Base-by-base conservation (phyloP, 2,329 filamentous ascomycete genomes). In the Corinectria fuckeliana region DNA sequence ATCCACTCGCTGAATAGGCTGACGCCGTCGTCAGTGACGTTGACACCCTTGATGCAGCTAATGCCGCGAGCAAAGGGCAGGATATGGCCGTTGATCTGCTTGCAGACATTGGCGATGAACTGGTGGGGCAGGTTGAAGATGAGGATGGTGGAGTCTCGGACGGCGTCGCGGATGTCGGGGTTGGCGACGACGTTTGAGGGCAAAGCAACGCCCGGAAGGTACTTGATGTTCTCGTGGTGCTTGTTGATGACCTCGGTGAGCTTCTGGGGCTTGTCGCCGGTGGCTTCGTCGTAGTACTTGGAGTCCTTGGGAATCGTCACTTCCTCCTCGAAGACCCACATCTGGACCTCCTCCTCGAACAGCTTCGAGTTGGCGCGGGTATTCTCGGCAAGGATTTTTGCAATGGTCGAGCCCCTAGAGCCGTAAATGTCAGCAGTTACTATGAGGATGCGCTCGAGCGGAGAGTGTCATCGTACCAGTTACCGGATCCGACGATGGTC, bases 261-360 rank as follows among this genome's bases (percentile, higher is more conserved):
- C 80, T 97, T 97, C 76, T 95, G 91, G 3, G 90, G 86, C 64
- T 87, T 82, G 63, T 86, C 84, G 71, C 85, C 84, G 34, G 85
- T 82, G 58, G 83, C 78, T 18, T 84, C 72, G 69, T 91, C 83
- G 82, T 92, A 93, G 78, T 92, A 85, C 67, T 86, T 87, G 48
- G 91, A 94, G 64, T 85, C 83, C 70, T 89, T 83, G 11, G 91
- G 79, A 39, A 97, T 82, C 54, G 86, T 85, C 64, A 97, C 88
- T 21, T 96, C 86, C 77, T 99, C 95, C 78, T 99, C 95, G 74
- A 88, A 97, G 72, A 99, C 96, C 95, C 95, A 99, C 95, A 99
- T 98, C 78, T 96, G 92, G 51, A 99, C 93, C 62, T 92, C 83
- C 75, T 89, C 82, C 72, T 98, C 91, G 74, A 98, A 99, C 42